phyloP scores from a whole-genome alignment of 2,329 filamentous ascomycete species.

The Neonectria hederae region DNA sequence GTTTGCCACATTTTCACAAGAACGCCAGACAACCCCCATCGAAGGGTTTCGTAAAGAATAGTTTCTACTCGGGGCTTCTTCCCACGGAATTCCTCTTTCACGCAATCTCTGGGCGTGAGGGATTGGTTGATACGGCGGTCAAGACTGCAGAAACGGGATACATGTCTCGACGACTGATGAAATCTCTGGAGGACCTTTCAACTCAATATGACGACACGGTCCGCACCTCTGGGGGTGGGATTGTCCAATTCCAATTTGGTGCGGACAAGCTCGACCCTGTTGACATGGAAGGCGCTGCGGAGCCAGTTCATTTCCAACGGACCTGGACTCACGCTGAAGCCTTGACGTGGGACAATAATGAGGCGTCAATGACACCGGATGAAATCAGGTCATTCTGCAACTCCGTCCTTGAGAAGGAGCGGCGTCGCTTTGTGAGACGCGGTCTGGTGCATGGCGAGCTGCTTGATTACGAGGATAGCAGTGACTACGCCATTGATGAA shows the following conservation, averaged over 20 bases:
- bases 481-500: conserved; percentile 76
- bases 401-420: conserved; percentile 73
- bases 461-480: conserved; percentile 76
- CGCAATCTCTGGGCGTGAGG: conserved; percentile 97
- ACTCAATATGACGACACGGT: conserved; percentile 95
- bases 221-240: conserved; percentile 84
- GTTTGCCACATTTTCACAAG: conserved; percentile 93
- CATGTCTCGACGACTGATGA: conserved; percentile 98
- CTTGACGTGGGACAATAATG: conserved; percentile 81
- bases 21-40: conserved; percentile 90
- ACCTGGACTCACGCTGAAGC: conserved; percentile 86
- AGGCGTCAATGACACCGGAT: conserved; percentile 75
- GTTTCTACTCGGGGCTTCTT: conserved; percentile 91
- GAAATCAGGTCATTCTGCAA: conserved; percentile 78
- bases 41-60: conserved; percentile 96
- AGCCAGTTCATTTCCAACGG: conserved; percentile 89
- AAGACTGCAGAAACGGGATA: conserved; percentile 99
- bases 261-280: conserved; percentile 95
- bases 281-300: conserved; percentile 95
- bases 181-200: conserved; percentile 93
- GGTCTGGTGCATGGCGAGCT: conserved; percentile 69
- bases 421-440: conserved; percentile 69
- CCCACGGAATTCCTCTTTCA: conserved; percentile 98
- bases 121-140: conserved; percentile 97
- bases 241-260: conserved; percentile 98